Base-by-base conservation (phyloP, 1,284 basidiomycete species). In the Mixia osmundae region DNA sequence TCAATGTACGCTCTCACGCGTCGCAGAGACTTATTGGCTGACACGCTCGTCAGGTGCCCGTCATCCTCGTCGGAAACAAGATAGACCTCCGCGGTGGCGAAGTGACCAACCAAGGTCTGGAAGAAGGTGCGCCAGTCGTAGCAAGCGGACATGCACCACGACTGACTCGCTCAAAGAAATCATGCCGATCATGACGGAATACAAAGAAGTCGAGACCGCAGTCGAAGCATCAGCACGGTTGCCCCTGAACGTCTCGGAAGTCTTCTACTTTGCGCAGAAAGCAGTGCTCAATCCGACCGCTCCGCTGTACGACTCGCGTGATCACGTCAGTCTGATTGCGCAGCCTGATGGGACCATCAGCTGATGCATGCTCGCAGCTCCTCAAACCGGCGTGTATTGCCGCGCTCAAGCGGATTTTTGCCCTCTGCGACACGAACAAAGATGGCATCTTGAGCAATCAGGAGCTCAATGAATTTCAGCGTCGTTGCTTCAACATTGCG, bases 191-290 rank as follows among this genome's bases (percentile, higher is more conserved):
- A 91, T 91, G 85, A 74, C 76, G 47, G 83, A 91, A 56, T 91
- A 87, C 69, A 94, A 94, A 68, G 83, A 75, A 50, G 38, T 47
- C n/a, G 36, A 97, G 57, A 95, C 89, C 19, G 95, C 87, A 51
- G 79, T 97, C 23, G 89, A 95, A 60, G 91, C 85, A 54, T 89
- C 82, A 8, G 85, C 87, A 0, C 73, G 76, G 50, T 62, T 76
- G 34, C 74, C 78, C 16, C 57, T 87, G 42, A 97, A 97, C 58
- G 76, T 97, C 34, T 87, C 83, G 22, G 89, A 94, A 57, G 82
- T 94, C n/a, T 91, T 97, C 61, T 95, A 91, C 58, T 95, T 94
- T 57, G 89, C 91, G 1, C 89, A 94, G 58, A 95, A 94, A 55
- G 91, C 91, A 4, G 91, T 97, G 19, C 63, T 95, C 12, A 83